A percentile compares a stretch with the other conserved stretches of the same genome.
Conservation (phyloP, 2,329 filamentous ascomycete species). For the Amesomyces nigricolor region DNA sequence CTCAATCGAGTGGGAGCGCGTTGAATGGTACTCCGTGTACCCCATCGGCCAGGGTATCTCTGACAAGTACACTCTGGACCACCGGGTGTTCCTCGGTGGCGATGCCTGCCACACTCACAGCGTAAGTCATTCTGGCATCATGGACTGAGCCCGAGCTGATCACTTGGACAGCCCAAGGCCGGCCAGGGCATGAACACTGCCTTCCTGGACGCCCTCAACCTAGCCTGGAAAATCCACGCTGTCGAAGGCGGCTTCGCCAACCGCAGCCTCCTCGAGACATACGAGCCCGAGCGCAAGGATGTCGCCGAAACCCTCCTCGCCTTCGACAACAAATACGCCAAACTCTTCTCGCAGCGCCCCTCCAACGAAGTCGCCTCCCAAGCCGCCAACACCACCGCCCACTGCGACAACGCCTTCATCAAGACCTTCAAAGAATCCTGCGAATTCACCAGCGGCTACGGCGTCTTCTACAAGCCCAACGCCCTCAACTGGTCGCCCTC, state of each 20-base stretch:
- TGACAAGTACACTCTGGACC: constrained; percentile 60
- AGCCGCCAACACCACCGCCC: constrained; percentile 16
- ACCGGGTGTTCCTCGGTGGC: constrained; percentile 68
- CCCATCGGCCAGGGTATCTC: constrained; percentile 70
- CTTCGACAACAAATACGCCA: constrained; percentile 86
- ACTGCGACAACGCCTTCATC: constrained; percentile 70
- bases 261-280: constrained; percentile 71
- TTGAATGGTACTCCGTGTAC: constrained; percentile 73
- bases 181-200: constrained; percentile 78
- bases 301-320: constrained; percentile 78
- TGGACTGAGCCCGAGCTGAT: constrained; percentile 29
- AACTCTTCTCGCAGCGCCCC: constrained; percentile 75
- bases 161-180: constrained; percentile 61
- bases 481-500: constrained; percentile 72
- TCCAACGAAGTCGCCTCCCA: constrained; percentile 59
- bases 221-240: constrained; percentile 93
- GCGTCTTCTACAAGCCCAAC: constrained; percentile 79
- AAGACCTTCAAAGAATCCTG: constrained; percentile 86
- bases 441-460: constrained; percentile 89
- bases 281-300: constrained; percentile 78
- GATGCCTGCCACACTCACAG: constrained; percentile 78
- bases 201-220: constrained; percentile 75
- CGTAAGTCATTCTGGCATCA: constrained; percentile 47
- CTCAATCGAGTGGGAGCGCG: constrained; percentile 58
- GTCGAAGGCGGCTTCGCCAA: constrained; percentile 78